Evolutionary conservation across 306 rosid genomes (phyloP), one percentile per base, ranked within the genome.

Genomic region (Begonia fuchsioides): DNA sequence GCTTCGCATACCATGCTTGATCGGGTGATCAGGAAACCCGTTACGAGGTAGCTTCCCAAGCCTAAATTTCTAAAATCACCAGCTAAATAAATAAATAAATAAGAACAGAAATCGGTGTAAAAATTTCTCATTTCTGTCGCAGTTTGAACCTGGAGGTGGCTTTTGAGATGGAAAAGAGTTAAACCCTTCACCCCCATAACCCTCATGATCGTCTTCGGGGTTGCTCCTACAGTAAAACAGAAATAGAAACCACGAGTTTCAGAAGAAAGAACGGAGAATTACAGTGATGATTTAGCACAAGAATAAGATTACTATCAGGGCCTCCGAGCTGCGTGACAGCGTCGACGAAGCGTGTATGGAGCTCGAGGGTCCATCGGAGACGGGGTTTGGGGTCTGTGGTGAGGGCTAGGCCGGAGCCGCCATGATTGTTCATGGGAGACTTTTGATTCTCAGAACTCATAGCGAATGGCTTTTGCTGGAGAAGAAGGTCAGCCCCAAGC

Each of bases 111-210:
- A 50, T n/a, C 0, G 12, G 43, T 19, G 46, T 3, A 1, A 1
- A 11, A 8, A 3, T 11, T 3, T 43, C 35, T 26, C 35, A 26
- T 26, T 26, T 26, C 8, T 32, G 96, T 86, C 1, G 96, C 96
- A 54, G 35, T 39, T 53, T 39, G n/a, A 41, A 90, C 98, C 94
- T 90, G 98, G 46, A 90, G 98, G 38, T 90, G 98, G 77, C 98
- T 90, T 87, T 90, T 90, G 67, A 90, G 92, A 75, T 90, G 98
- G 87, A 84, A 90, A 69, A 90, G 95, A 53, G 98, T 90, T 12
- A 90, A 94, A 65, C 98, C 98, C 75, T 90, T 90, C 64, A 90
- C 98, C 59, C 95, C 94, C 98, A 90, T 90, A 49, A 85, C 98
- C 71, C 98, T 81, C 98, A 90, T 90, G 70, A 90, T 90, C 45